These are phyloP conservation scores for Lepidium sativum DNA, from an alignment of 345 rosid genomes.

Conservation along the genomic window DNA sequence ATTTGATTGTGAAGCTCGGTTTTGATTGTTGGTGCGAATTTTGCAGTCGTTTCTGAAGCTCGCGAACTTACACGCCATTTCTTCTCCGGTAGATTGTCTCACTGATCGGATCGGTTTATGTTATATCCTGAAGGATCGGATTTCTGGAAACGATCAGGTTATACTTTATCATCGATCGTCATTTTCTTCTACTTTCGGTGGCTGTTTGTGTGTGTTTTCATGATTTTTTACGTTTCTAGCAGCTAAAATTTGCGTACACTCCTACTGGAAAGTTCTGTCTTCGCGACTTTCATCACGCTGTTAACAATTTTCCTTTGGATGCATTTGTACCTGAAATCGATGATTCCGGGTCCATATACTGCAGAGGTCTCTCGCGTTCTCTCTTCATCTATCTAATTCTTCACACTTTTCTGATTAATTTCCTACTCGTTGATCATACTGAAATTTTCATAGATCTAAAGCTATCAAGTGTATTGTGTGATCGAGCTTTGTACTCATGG, in stretches of 20 bases:
- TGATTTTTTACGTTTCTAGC: constrained; percentile 10
- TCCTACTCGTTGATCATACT: background rate
- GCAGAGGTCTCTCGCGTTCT: constrained; percentile 30
- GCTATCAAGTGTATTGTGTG: constrained; percentile 54
- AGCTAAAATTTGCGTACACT: constrained; percentile 58
- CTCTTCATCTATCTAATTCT: background rate
- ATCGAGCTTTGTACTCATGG: constrained; percentile 64
- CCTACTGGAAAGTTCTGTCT: constrained; percentile 59
- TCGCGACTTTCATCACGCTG: constrained; percentile 76
- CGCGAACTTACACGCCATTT: constrained; percentile 57
- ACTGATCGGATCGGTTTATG: constrained; percentile 60
- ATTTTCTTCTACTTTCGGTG: background rate
- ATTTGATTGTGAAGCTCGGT: too few species aligned
- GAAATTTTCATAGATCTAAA: constrained; percentile 36
- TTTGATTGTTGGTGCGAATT: constrained; percentile 28
- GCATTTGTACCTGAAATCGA: constrained; percentile 50
- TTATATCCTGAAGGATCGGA: constrained; percentile 42
- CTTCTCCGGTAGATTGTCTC: constrained; percentile 36
- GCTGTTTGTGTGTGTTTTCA: background rate
- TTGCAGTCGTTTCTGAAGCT: constrained; percentile 60
- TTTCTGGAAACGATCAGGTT: constrained; percentile 56
- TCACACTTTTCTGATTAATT: background rate
- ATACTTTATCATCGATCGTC: background rate
- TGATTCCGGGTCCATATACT: constrained; percentile 37
- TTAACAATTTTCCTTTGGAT: constrained; percentile 52